A percentile compares a stretch with the other conserved stretches of the same genome.
These are phyloP conservation scores for Saposhnikovia divaricata DNA, from an alignment of 129 eudicot species.

Conservation along the genomic window DNA sequence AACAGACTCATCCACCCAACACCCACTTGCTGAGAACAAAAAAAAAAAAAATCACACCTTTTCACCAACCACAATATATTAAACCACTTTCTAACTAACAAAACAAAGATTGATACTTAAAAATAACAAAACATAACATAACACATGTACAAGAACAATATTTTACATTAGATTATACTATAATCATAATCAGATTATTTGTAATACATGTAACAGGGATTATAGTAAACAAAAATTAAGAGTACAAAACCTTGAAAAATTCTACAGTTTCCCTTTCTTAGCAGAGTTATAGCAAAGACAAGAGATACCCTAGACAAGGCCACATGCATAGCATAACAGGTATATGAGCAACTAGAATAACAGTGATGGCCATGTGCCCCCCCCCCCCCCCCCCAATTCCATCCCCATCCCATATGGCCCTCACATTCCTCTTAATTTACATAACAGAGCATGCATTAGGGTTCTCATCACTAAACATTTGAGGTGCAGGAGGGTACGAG, in stretches of 20 bases:
- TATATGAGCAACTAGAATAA: not conserved
- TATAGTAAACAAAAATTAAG: not conserved
- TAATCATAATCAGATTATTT: not conserved
- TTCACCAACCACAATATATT: slow-evolving; percentile 4
- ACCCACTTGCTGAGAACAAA: not conserved
- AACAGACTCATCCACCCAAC: not conserved
- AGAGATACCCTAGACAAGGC: slow-evolving; percentile 11
- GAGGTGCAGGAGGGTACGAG: slow-evolving; percentile 71
- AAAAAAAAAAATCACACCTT: not conserved
- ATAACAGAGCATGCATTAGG: slow-evolving; percentile 90
- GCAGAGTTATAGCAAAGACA: not conserved
- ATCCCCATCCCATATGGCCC: slow-evolving; percentile 26
- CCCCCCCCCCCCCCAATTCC: slow-evolving; percentile 12
- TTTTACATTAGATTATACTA: not conserved
- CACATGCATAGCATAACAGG: slow-evolving; percentile 4
- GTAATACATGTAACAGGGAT: slow-evolving; percentile 3
- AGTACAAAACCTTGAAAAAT: slow-evolving; percentile 10
- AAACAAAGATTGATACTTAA: not conserved
- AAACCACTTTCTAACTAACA: not conserved
- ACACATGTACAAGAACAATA: not conserved
- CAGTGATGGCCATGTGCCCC: slow-evolving; percentile 27
- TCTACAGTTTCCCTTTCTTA: slow-evolving; percentile 5
- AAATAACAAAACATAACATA: slow-evolving; percentile 5
- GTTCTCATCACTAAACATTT: slow-evolving; percentile 94
- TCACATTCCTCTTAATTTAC: slow-evolving; percentile 33